Evolutionary conservation across 257 asterid genomes (phyloP), one percentile per base, ranked within the genome.

Genomic region (Scutellaria barbata): DNA sequence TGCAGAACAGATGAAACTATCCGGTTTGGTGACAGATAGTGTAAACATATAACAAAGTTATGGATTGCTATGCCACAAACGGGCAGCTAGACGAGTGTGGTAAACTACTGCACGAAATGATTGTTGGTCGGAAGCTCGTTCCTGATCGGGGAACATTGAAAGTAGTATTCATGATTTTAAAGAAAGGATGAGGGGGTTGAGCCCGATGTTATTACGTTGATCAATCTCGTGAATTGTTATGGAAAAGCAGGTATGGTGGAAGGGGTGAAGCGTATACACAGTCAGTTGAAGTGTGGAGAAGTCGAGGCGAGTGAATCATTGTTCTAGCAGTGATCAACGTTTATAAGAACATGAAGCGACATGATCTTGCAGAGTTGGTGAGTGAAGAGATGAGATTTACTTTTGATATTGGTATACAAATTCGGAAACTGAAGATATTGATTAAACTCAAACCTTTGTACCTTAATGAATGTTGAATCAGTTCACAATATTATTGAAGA

Each of bases 171-270:
- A 85, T 88, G 20, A 56, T 90, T 61, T 68, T 94, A 77, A 91
- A 89, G 80, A 90, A 87, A 81, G 95, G 96, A 87, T 33, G 90
- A 82, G 46, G 97, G 97, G 39, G 68, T 91, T 12, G 76, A 90
- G 80, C 96, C 98, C 2, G 96, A 93, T 56, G 63, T 86, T 35
- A 90, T 94, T 54, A 94, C 97, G 0, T 71, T 79, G 65, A 74
- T 94, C 43, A 80, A 77, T 80, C 92, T 94, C 9, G 96, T 87
- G n/a, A 78, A 74, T 51, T 94, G 98, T 78, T 94, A 94, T 33
- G 96, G 96, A 41, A 82, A 86, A 81, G 93, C 92, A 7, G 92
- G 98, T 50, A 87, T 90, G 92, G 80, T 87, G 52, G 97, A 94
- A 84, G 97, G 97, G 48, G 88, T 90, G 74, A 89, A 90, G 82